Evolutionary conservation across 1,284 basidiomycete genomes (phyloP).

Genomic region (Wolfiporia cocos): DNA sequence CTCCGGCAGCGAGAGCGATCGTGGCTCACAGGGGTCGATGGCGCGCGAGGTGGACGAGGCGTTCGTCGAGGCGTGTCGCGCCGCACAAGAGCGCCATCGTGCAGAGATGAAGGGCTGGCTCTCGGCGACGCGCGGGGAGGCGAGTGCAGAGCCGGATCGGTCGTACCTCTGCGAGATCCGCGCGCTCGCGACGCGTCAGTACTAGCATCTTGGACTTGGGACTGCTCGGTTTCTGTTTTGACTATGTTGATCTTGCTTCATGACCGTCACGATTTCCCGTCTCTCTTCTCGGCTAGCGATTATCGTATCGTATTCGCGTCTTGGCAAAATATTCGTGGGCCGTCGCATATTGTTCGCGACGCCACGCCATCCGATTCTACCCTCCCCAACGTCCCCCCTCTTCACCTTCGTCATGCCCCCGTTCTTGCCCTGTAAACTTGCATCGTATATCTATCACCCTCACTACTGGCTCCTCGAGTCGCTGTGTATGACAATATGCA

Average conservation of each 20-base stretch:
- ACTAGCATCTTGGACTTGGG: too few relatives aligned
- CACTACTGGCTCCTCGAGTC: constrained; percentile 6
- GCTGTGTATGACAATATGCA: constrained; percentile 16
- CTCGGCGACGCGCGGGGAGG: constrained; percentile 25
- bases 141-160: constrained; percentile 45
- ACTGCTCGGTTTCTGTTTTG: constrained; percentile 1
- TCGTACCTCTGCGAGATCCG: constrained; percentile 72
- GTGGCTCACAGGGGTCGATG: constrained; percentile 68
- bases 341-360: too few relatives aligned
- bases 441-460: constrained; percentile 1
- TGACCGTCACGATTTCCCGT: constrained; percentile 16
- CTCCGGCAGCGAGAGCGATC: constrained; percentile 70
- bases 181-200: constrained; percentile 73
- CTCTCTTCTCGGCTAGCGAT: too few relatives aligned
- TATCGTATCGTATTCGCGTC: too few relatives aligned
- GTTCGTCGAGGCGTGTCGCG: constrained; percentile 65
- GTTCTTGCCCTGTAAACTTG: constrained; percentile 14
- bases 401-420: constrained; percentile 21
- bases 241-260: constrained; percentile 8
- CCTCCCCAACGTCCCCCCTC: too few relatives aligned
- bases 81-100: constrained; percentile 76
- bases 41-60: constrained; percentile 67
- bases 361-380: too few relatives aligned
- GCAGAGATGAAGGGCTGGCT: constrained; percentile 82
- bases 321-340: too few relatives aligned